Base-by-base conservation (phyloP, 1,284 basidiomycete species). In the Somion occarium region DNA sequence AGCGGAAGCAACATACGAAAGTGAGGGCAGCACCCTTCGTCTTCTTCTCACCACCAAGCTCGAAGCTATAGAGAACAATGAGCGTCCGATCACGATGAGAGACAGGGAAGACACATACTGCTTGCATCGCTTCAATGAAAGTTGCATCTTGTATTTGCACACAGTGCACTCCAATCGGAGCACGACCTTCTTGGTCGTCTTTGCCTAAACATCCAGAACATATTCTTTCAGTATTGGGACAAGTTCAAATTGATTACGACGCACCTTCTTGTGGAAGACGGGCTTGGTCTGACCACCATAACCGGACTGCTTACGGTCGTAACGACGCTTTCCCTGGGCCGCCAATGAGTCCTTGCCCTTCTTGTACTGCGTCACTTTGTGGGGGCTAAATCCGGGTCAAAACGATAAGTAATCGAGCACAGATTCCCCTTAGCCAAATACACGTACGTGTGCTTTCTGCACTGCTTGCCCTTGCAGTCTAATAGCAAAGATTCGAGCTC, bases 241-340 rank as follows among this genome's bases (percentile, higher is more conserved):
- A 11, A 38, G 13, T 15, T 45, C 22, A 34, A 20, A n/a, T 18
- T 27, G 37, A 12, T 2, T 0, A 3, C 1, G 38, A 73, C 77
- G 62, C 57, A 85, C 91, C 86, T 94, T 96, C 82, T 95, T 98
- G 91, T 98, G 96, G 89, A 98, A 98, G 73, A 98, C 95, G 62
- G 97, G 96, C 83, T 99, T 99, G 60, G 96, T 99, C 82, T 98
- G 95, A 81, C 96, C 96, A 91, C 96, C 96, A 79, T 98, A 99
- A 80, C 96, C 96, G 68, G 88, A 90, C 76, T 97, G 94, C 83
- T 97, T 98, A 66, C 91, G 86, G 80, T 98, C 96, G 79, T 99
- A 99, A 83, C 97, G 94, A 70, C 96, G 92, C 88, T 99, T 99
- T 78, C 96, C 97, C 80, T 99, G 94, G 56, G 93, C 95, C 70